These are phyloP conservation scores for Dipteronia dyeriana DNA, from an alignment of 345 rosid genomes.

Conservation along the genomic window DNA sequence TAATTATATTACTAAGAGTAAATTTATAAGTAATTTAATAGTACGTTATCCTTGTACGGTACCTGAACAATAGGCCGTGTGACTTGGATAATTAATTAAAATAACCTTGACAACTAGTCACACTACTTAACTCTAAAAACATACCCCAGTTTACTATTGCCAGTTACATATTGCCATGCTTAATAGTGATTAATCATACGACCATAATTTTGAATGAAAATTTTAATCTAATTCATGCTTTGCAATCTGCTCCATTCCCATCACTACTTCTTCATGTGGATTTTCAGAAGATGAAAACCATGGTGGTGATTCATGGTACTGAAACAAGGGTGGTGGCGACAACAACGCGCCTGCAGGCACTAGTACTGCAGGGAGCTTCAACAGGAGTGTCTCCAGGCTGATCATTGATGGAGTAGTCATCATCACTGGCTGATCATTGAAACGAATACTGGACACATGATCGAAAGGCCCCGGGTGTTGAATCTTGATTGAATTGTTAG, in stretches of 20 bases:
- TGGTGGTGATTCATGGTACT: slow-evolving; percentile 2
- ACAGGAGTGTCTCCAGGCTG: slow-evolving; percentile 20
- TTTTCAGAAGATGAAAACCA: background rate
- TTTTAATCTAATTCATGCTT: background rate
- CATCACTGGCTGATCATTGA: background rate
- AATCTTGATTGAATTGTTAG: background rate
- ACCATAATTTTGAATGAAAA: background rate
- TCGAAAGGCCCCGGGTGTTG: background rate
- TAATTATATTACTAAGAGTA: too few species aligned
- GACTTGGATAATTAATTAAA: too few species aligned
- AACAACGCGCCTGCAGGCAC: background rate
- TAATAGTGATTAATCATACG: too few species aligned
- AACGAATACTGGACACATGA: background rate
- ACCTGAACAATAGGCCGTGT: too few species aligned
- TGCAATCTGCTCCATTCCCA: background rate
- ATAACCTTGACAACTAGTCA: too few species aligned
- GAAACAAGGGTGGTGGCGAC: slow-evolving; percentile 5
- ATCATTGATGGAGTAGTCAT: background rate
- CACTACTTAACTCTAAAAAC: too few species aligned
- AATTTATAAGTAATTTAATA: too few species aligned
- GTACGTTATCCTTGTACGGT: too few species aligned
- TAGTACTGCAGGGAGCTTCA: slow-evolving; percentile 9
- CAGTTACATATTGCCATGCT: too few species aligned
- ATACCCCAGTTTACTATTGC: too few species aligned
- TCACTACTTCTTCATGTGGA: background rate